Conservation (phyloP, 257 asterid genomes). For the Primulina eburnea region DNA sequence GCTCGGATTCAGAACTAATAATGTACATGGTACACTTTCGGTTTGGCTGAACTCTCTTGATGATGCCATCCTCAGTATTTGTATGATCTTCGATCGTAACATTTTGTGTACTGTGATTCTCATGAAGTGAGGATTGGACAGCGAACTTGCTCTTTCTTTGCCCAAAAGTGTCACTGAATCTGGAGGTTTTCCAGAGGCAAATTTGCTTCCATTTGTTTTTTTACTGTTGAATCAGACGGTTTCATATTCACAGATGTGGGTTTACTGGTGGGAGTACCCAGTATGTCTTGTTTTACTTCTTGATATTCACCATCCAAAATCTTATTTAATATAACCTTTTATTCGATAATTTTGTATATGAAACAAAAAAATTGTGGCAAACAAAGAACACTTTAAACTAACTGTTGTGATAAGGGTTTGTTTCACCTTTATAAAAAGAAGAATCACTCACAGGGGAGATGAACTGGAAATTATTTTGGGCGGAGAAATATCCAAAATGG, state of each 20-base stretch:
- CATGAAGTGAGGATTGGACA: constrained; percentile 72
- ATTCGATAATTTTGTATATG: constrained; percentile 2
- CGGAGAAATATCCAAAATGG: neutral
- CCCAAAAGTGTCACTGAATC: constrained; percentile 82
- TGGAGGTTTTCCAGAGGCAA: constrained; percentile 45
- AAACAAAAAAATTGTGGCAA: neutral
- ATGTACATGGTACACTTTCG: constrained; percentile 57
- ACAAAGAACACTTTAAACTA: neutral
- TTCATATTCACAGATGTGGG: constrained; percentile 31
- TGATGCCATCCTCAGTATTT: constrained; percentile 67
- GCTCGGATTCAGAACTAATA: constrained; percentile 52
- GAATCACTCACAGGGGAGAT: constrained; percentile 5
- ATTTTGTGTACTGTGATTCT: constrained; percentile 35
- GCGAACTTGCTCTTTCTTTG: constrained; percentile 78
- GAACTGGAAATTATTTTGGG: neutral
- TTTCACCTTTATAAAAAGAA: constrained; percentile 4
- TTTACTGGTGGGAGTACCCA: constrained; percentile 51
- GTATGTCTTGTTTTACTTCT: constrained; percentile 46
- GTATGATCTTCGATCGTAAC: constrained; percentile 43
- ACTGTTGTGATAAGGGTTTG: neutral
- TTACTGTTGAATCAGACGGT: constrained; percentile 47
- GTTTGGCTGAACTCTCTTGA: constrained; percentile 71
- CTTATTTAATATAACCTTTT: constrained; percentile 42
- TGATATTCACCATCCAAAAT: constrained; percentile 53
- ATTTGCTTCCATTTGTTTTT: constrained; percentile 53